Conservation (phyloP, 345 rosid genomes). For the Geranium rotundifolium region DNA sequence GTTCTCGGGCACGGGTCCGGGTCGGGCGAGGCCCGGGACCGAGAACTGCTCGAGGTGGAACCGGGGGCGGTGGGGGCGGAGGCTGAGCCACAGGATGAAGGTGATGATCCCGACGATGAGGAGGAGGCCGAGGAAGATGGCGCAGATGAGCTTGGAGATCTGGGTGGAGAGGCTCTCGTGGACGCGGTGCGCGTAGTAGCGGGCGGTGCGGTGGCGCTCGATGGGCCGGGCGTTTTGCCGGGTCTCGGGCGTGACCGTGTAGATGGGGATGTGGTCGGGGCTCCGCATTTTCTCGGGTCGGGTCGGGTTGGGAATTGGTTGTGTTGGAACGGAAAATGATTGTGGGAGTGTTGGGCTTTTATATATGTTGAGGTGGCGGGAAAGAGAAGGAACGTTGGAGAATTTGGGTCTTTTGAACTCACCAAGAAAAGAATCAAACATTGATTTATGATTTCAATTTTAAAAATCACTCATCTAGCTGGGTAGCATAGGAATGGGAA, state of each 20-base stretch:
- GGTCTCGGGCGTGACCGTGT: slow-evolving; percentile 3
- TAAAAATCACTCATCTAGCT: neutral
- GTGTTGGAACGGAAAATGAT: neutral
- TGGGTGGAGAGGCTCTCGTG: slow-evolving; percentile 53
- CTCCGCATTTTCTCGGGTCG: slow-evolving; percentile 17
- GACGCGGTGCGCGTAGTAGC: slow-evolving; percentile 45
- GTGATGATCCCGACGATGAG: slow-evolving; percentile 32
- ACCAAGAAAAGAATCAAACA: slow-evolving; percentile 38
- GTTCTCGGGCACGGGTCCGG: slow-evolving; percentile 33
- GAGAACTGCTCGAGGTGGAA: slow-evolving; percentile 35
- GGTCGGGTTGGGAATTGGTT: neutral
- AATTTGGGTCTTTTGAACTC: slow-evolving; percentile 13
- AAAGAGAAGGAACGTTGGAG: slow-evolving; percentile 16
- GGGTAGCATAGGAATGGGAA: too few species aligned
- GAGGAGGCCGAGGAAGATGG: slow-evolving; percentile 39
- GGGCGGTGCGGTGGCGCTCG: slow-evolving; percentile 27
- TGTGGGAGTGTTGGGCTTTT: too few species aligned
- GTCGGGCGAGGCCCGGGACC: slow-evolving; percentile 35
- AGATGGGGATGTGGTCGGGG: slow-evolving; percentile 16
- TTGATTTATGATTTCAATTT: neutral
- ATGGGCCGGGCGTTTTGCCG: slow-evolving; percentile 11
- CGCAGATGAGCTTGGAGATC: slow-evolving; percentile 48
- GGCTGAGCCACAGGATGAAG: slow-evolving; percentile 69
- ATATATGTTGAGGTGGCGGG: too few species aligned
- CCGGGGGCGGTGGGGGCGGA: slow-evolving; percentile 83